phyloP scores from a whole-genome alignment of 2,329 filamentous ascomycete genomes.

The Colletotrichum lini region DNA sequence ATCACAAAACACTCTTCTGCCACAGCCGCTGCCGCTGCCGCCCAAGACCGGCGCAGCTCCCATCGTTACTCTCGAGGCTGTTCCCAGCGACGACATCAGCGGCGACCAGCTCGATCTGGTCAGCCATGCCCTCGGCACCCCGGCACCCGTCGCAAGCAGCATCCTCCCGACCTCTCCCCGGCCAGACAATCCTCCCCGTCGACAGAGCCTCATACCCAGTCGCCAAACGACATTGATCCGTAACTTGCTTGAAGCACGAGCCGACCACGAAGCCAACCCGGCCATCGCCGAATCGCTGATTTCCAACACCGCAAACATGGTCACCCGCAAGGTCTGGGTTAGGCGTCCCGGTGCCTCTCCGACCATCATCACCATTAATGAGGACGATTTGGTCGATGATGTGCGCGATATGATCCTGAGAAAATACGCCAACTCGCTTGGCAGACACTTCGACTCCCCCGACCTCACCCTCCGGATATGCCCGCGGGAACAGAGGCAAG shows the following conservation, averaged over 20 bases:
- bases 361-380: slow-evolving; percentile 86
- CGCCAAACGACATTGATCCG: slow-evolving; percentile 64
- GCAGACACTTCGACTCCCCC: slow-evolving; percentile 89
- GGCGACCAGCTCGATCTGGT: slow-evolving; percentile 38
- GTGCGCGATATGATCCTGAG: slow-evolving; percentile 91
- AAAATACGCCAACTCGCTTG: slow-evolving; percentile 95
- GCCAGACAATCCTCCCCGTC: slow-evolving; percentile 50
- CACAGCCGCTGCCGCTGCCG: slow-evolving; percentile 6
- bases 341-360: slow-evolving; percentile 88
- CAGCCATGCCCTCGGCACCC: slow-evolving; percentile 40
- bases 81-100: slow-evolving; percentile 18
- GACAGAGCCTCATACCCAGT: slow-evolving; percentile 62
- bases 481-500: slow-evolving; percentile 76
- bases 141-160: slow-evolving; percentile 32
- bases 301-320: slow-evolving; percentile 66
- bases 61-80: slow-evolving; percentile 21
- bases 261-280: slow-evolving; percentile 56
- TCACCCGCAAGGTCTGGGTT: slow-evolving; percentile 92
- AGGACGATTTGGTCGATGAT: slow-evolving; percentile 95
- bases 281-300: slow-evolving; percentile 53
- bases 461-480: slow-evolving; percentile 86
- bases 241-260: slow-evolving; percentile 64
- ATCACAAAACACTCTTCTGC: slow-evolving; percentile 4
- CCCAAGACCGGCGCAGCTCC: slow-evolving; percentile 20
- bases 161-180: slow-evolving; percentile 42